These are phyloP conservation scores for Royoungia palumana DNA, from an alignment of 768 basidiomycete species.

Conservation along the genomic window DNA sequence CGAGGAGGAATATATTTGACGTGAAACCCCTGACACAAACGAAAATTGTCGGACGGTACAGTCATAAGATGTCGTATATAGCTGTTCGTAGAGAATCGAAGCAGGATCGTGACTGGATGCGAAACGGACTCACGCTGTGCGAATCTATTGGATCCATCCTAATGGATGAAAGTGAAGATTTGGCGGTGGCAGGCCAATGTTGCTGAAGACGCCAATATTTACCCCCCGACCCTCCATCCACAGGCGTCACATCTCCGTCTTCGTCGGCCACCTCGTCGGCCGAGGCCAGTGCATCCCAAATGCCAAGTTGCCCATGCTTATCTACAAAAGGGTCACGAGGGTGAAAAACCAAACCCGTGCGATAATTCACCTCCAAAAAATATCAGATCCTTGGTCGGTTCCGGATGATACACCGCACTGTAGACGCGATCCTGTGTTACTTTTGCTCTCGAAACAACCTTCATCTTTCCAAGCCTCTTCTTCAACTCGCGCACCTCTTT, in stretches of 20 bases:
- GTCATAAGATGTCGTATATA: slow-evolving; percentile 82
- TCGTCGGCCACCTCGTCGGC: slow-evolving; percentile 64
- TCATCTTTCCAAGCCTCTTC: slow-evolving; percentile 51
- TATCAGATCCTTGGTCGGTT: slow-evolving; percentile 74
- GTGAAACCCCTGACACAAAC: slow-evolving; percentile 68
- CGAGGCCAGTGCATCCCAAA: slow-evolving; percentile 81
- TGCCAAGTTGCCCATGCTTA: slow-evolving; percentile 78
- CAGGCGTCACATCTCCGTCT: slow-evolving; percentile 46
- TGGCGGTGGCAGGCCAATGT: slow-evolving; percentile 80
- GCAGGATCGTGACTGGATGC: background rate
- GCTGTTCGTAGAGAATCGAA: slow-evolving; percentile 36
- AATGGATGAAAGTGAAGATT: slow-evolving; percentile 75
- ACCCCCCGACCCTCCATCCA: slow-evolving; percentile 54
- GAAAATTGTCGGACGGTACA: slow-evolving; percentile 71
- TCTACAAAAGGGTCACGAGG: slow-evolving; percentile 42
- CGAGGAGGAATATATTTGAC: slow-evolving; percentile 57
- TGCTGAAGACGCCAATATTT: slow-evolving; percentile 76
- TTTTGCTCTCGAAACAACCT: slow-evolving; percentile 74
- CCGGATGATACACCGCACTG: slow-evolving; percentile 78
- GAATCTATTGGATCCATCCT: slow-evolving; percentile 75
- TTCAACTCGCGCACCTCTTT: slow-evolving; percentile 52
- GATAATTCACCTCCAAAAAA: slow-evolving; percentile 70
- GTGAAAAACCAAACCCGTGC: background rate
- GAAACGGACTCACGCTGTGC: slow-evolving; percentile 52
- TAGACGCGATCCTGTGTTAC: slow-evolving; percentile 75